Percentiles rank a stretch among this genome's conserved stretches.
Evolutionary conservation across 1,139 yeast species (phyloP).

Genomic region (Zygoascus meyerae): DNA sequence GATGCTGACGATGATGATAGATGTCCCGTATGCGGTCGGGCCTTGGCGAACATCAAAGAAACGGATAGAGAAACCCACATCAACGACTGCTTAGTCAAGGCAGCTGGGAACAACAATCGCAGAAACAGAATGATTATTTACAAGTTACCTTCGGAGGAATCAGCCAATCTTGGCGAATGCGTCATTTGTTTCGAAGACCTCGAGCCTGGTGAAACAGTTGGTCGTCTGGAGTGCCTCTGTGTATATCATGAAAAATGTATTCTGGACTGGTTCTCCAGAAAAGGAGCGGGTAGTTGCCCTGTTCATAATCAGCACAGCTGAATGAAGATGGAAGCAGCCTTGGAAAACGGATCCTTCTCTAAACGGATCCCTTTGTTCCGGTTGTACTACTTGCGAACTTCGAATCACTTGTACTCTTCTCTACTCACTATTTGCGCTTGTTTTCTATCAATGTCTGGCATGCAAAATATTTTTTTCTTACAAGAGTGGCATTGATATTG

Average conservation of each 20-base stretch:
- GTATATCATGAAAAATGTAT: conserved; percentile 90
- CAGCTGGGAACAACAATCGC: conserved; percentile 49
- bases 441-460: too few species aligned
- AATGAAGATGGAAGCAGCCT: too few species aligned
- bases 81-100: conserved; percentile 56
- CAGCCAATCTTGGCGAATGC: conserved; percentile 51
- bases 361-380: too few species aligned
- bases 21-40: conserved; percentile 52
- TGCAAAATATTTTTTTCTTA: too few species aligned
- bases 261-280: conserved; percentile 80
- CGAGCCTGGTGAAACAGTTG: conserved; percentile 80
- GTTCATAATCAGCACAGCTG: conserved; percentile 46
- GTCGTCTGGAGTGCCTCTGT: conserved; percentile 88
- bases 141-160: conserved; percentile 49
- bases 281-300: conserved; percentile 83
- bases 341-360: too few species aligned
- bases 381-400: too few species aligned
- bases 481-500: too few species aligned
- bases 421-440: too few species aligned
- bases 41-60: conserved; percentile 36
- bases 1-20: conserved; percentile 35
- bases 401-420: too few species aligned
- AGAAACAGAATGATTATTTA: conserved; percentile 84
- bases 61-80: conserved; percentile 60
- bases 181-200: conserved; percentile 90